phyloP scores from a whole-genome alignment of 345 rosid genomes.

The Corymbia maculata region DNA sequence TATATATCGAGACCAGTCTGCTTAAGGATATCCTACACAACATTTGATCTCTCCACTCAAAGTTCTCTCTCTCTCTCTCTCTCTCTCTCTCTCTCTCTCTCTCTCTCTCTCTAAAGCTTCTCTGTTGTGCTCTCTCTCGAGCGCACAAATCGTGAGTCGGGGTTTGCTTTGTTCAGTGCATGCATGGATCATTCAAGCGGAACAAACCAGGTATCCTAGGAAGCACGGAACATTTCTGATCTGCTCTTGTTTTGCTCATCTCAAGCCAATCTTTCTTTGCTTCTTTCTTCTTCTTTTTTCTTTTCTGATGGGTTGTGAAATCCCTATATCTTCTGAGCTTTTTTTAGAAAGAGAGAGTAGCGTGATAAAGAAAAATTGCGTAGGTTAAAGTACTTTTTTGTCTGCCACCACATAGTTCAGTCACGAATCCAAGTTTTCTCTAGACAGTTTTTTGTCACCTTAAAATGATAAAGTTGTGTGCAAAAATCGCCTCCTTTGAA shows the following conservation, averaged over 20 bases:
- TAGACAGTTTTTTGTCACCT: background rate
- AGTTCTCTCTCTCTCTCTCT: background rate
- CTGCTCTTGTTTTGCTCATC: background rate
- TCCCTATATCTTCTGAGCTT: background rate
- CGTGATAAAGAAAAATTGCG: background rate
- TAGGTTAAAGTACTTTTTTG: background rate
- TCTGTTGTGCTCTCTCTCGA: background rate
- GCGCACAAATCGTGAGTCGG: background rate
- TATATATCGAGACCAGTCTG: background rate
- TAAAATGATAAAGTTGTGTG: background rate
- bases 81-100: background rate
- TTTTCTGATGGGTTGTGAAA: background rate
- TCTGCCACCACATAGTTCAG: background rate
- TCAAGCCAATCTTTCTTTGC: background rate
- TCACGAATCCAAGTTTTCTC: background rate
- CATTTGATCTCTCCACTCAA: background rate
- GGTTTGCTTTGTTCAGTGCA: background rate
- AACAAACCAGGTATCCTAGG: background rate
- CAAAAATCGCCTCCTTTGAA: background rate
- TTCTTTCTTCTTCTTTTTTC: background rate
- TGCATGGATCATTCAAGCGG: constrained; percentile 1
- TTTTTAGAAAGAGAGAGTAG: background rate
- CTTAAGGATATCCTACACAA: background rate
- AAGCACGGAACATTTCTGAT: background rate
- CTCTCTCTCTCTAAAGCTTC: background rate